A percentile compares a stretch with the other conserved stretches of the same genome.
These are phyloP conservation scores for Corchorus capsularis DNA, from an alignment of 345 rosid species.

Conservation along the genomic window DNA sequence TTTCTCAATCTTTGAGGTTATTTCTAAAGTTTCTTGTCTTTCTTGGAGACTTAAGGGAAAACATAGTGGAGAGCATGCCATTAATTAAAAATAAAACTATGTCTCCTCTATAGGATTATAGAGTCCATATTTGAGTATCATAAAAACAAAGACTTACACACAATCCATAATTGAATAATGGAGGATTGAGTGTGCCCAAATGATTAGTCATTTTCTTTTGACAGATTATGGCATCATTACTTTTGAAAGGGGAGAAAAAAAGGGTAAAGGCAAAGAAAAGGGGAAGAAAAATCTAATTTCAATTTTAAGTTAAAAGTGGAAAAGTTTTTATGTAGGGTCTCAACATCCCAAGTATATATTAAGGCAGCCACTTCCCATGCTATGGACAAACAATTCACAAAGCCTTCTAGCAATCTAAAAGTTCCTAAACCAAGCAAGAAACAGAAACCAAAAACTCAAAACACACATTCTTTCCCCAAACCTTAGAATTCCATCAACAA, in stretches of 20 bases:
- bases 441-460: not conserved
- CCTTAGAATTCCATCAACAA: slow-evolving; percentile 4
- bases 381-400: not conserved
- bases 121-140: not conserved
- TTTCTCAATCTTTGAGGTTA: not conserved
- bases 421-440: not conserved
- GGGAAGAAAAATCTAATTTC: not conserved
- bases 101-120: not conserved
- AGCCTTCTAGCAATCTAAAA: not conserved
- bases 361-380: slow-evolving; percentile 11
- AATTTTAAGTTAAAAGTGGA: not conserved
- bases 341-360: slow-evolving; percentile 14
- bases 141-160: slow-evolving; percentile 4
- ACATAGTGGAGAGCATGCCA: slow-evolving; percentile 9
- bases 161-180: slow-evolving; percentile 10
- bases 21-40: slow-evolving; percentile 3
- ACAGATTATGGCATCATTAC: slow-evolving; percentile 4
- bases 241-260: not conserved
- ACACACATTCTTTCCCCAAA: not conserved
- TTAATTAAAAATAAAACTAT: not conserved
- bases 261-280: slow-evolving; percentile 3
- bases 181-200: not conserved
- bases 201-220: slow-evolving; percentile 12
- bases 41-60: slow-evolving; percentile 8
- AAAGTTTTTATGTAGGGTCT: slow-evolving; percentile 7